Evolutionary conservation across 306 rosid species (phyloP), one percentile per base, ranked within the genome.

Genomic region (Neltuma alba): DNA sequence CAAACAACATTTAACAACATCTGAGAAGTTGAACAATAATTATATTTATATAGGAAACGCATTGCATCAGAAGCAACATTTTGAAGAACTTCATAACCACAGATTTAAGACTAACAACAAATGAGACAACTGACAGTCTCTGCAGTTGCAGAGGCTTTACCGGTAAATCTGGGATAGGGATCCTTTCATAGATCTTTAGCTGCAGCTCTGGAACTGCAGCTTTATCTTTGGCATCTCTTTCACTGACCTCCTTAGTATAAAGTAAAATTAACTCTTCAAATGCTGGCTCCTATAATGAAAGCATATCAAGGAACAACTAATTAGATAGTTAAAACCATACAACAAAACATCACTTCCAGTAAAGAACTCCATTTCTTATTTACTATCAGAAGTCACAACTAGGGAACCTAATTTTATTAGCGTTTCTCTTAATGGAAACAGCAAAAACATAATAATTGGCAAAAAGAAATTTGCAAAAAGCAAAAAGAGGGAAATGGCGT

Each of bases 101-200:
- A 74, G 70, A 63, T 33, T 52, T 10, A 40, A 55, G 54, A 66
- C 45, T 15, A 40, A 75, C 18, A 58, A 82, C 34, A 74, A 14
- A 27, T 55, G 68, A 82, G 76, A 80, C 4, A 69, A 41, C 67
- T 50, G 69, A 78, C 44, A 71, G 85, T 54, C 72, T 61, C 79
- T 66, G 74, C 61, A 86, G 83, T 71, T 72, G 83, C 82, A 80
- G 74, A 88, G 80, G 70, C 74, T 88, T 88, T 94, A 94, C 99
- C 83, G 97, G 89, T 85, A 92, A 85, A 85, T 94, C 99, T 9
- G 99, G 99, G 86, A 94, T 89, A 37, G 97, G 97, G 83, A 94
- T 94, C 81, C 86, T 88, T 85, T 94, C 97, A 37, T 91, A 94
- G 81, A 92, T 94, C 93, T 94, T 94, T 79, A 94, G 86, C 88